Evolutionary conservation across 192 early-diverging fungal genomes (phyloP).

Genomic region (Backusella tuberculispora): DNA sequence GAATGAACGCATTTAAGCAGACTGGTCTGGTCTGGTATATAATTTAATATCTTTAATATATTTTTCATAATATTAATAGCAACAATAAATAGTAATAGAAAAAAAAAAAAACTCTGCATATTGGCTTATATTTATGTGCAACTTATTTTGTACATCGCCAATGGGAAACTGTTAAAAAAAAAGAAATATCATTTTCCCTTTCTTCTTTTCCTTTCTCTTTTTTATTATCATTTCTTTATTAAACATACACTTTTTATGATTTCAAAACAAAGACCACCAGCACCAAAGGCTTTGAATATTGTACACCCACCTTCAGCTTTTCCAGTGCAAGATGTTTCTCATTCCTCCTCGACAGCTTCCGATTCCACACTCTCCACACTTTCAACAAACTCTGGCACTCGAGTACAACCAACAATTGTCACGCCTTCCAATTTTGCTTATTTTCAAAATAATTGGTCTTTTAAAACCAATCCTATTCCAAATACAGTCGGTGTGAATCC

Average conservation of each 20-base stretch:
- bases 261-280: slow-evolving; percentile 10
- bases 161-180: slow-evolving; percentile 16
- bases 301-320: slow-evolving; percentile 28
- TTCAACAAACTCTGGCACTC: slow-evolving; percentile 21
- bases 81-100: no score
- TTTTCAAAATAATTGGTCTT: slow-evolving; percentile 20
- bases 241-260: slow-evolving; percentile 13
- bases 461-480: slow-evolving; percentile 7
- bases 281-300: slow-evolving; percentile 42
- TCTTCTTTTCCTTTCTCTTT: not conserved
- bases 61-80: not conserved
- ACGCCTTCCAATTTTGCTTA: slow-evolving; percentile 24
- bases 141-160: slow-evolving; percentile 1
- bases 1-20: not conserved
- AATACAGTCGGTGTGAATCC: slow-evolving; percentile 24
- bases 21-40: not conserved
- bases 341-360: slow-evolving; percentile 37
- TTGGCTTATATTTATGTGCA: not conserved
- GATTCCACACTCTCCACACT: slow-evolving; percentile 25
- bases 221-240: slow-evolving; percentile 1
- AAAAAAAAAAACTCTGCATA: not conserved
- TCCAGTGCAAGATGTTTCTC: slow-evolving; percentile 26
- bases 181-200: not conserved
- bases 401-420: slow-evolving; percentile 31
- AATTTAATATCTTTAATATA: not conserved